Percentiles rank a stretch among this genome's conserved stretches.
Evolutionary conservation across 2,329 filamentous ascomycete genomes (phyloP).

Genomic region (Venturiaceae sp.): DNA sequence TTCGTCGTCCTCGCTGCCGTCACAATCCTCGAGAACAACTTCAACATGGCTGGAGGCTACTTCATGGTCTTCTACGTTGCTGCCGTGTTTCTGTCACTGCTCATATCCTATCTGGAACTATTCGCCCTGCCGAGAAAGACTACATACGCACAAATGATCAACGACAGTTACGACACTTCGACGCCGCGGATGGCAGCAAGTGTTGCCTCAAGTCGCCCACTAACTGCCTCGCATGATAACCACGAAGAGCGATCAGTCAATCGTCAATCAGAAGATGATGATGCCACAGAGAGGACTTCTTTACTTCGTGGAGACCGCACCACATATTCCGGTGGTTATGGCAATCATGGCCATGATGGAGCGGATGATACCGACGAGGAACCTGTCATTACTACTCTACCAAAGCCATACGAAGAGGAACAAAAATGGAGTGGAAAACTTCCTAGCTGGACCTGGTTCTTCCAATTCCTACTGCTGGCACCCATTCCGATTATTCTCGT

Average conservation of each 20-base stretch:
- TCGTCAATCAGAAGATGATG: conserved; percentile 20
- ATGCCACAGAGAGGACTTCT: conserved; percentile 46
- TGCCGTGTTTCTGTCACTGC: conserved; percentile 61
- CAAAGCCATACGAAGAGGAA: conserved; percentile 54
- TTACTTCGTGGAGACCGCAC: conserved; percentile 39
- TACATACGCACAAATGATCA: conserved; percentile 54
- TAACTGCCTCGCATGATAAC: conserved; percentile 1
- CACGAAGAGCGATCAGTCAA: conserved; percentile 12
- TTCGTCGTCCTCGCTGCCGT: conserved; percentile 65
- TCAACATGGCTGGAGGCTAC: conserved; percentile 67
- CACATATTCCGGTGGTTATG: conserved; percentile 47
- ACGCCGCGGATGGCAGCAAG: conserved; percentile 10
- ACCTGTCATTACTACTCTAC: conserved; percentile 9
- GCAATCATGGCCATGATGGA: conserved; percentile 24
- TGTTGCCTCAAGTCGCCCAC: not conserved
- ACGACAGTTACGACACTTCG: not conserved
- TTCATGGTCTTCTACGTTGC: conserved; percentile 72
- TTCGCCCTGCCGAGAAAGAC: conserved; percentile 62
- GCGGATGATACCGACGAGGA: conserved; percentile 8
- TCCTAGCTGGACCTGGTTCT: conserved; percentile 75
- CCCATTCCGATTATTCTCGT: conserved; percentile 70
- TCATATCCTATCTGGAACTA: conserved; percentile 70
- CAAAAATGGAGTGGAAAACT: conserved; percentile 77
- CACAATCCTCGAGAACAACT: conserved; percentile 67
- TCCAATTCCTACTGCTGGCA: conserved; percentile 73